Base-by-base conservation (phyloP, 441 rosid genomes). In the Erodium trifolium region DNA sequence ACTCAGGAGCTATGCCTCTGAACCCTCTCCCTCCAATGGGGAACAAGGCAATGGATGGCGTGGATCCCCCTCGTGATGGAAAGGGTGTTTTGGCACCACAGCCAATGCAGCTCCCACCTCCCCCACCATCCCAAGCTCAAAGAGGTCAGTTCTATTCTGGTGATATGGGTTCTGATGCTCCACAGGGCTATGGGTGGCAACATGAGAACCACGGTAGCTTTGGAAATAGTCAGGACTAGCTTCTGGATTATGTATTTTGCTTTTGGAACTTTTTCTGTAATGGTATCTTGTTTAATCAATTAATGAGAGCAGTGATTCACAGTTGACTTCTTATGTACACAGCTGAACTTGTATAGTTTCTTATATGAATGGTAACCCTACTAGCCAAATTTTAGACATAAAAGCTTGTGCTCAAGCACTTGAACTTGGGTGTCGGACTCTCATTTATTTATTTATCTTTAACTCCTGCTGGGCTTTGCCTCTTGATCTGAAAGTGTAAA, bases 181-280 rank as follows among this genome's bases (percentile, higher is more conserved):
- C 84, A 31, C 92, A 79, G 63, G 83, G 79, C 68, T 88, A 76
- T 57, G 92, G 92, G 43, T 92, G 96, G 93, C 88, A 83, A 67
- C 88, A 86, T 69, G 96, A 88, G 79, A 87, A 80, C 67, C 93
- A 79, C 34, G 92, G 88, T 71, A 80, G 89, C 11, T 85, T 79
- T 62, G 90, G 87, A 53, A 76, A 72, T 63, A 65, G 80, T 73
- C 83, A 83, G 31, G 89, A 81, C 1, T 85, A 80, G 82, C 23
- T 17, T 2, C 23, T 57, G 63, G 23, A 5, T 57, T 18, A 17
- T 57, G 63, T 57, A 16, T 57, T 17, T 57, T 57, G 4, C 23
- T 57, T 57, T 57, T 9, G 0, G 63, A 17, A 19, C 17, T 8
- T 17, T 17, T 57, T 57, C 6, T 17, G 23, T 57, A 1, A 16